These are phyloP conservation scores for Orbilia javanica DNA, from an alignment of 2,329 filamentous ascomycete species.

Conservation along the genomic window DNA sequence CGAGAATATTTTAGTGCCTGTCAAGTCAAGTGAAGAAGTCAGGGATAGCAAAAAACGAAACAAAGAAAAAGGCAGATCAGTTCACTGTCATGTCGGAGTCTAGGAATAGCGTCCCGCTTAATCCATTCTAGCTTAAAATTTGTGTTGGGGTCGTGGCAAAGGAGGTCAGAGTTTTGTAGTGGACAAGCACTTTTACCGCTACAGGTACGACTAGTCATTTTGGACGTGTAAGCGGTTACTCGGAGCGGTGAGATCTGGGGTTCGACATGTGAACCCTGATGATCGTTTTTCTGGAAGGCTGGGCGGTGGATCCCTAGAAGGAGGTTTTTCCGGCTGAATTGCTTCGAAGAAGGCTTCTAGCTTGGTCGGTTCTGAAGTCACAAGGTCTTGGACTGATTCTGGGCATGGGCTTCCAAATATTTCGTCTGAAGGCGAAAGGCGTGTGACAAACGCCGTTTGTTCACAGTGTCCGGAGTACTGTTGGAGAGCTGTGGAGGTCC, in stretches of 20 bases:
- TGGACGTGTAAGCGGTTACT: slow-evolving; percentile 38
- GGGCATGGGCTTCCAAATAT: background rate
- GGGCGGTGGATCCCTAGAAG: slow-evolving; percentile 31
- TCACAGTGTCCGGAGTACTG: background rate
- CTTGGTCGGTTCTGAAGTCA: slow-evolving; percentile 32
- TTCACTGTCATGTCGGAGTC: slow-evolving; percentile 38
- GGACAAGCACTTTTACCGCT: background rate
- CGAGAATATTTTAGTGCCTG: slow-evolving; percentile 24
- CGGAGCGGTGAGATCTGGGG: slow-evolving; percentile 54
- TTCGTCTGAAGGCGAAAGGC: slow-evolving; percentile 2
- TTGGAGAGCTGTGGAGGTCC: background rate
- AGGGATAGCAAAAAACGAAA: slow-evolving; percentile 1
- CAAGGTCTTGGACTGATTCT: slow-evolving; percentile 38
- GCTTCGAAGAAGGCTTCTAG: slow-evolving; percentile 30
- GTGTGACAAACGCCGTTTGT: background rate
- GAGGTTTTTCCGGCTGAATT: slow-evolving; percentile 59
- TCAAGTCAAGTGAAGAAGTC: background rate
- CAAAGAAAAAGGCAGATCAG: background rate
- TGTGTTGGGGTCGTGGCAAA: slow-evolving; percentile 35
- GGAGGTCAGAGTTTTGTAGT: background rate
- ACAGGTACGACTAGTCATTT: slow-evolving; percentile 37
- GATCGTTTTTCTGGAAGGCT: slow-evolving; percentile 38
- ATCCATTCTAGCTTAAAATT: slow-evolving; percentile 5
- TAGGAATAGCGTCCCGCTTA: slow-evolving; percentile 54
- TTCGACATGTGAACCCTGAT: slow-evolving; percentile 41